Conservation (phyloP, 140 eudicot species). For the Stevia rebaudiana region DNA sequence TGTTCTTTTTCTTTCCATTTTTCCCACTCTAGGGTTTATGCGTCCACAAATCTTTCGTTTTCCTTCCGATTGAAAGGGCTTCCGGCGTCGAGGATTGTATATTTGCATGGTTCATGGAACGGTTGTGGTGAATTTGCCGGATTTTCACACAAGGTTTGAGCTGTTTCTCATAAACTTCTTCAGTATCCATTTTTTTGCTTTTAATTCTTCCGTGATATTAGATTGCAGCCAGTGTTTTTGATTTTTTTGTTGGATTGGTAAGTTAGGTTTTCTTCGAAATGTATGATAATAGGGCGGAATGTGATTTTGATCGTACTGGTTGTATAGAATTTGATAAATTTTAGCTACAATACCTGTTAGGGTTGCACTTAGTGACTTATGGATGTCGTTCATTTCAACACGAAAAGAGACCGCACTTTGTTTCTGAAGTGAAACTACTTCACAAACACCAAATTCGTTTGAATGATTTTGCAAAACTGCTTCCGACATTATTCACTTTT, state of each 20-base stretch:
- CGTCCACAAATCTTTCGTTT: constrained; percentile 8
- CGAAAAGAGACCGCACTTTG: not conserved
- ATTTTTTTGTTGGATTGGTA: constrained; percentile 4
- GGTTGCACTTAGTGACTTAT: constrained; percentile 13
- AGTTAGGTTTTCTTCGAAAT: constrained; percentile 23
- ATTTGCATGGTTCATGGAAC: constrained; percentile 28
- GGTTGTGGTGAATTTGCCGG: constrained; percentile 12
- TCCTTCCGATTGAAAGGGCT: constrained; percentile 9
- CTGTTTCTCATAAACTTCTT: constrained; percentile 17
- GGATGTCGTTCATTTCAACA: no score
- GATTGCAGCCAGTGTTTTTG: not conserved
- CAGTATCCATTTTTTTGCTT: constrained; percentile 13
- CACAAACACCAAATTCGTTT: not conserved
- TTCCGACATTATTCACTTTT: constrained; percentile 4
- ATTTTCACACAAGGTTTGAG: constrained; percentile 23
- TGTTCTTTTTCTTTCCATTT: constrained; percentile 13
- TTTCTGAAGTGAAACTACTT: not conserved
- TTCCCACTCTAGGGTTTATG: constrained; percentile 29
- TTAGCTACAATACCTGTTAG: constrained; percentile 14
- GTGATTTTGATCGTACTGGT: constrained; percentile 25
- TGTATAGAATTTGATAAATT: not conserved
- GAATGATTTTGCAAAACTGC: constrained; percentile 5
- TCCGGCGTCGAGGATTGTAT: constrained; percentile 12
- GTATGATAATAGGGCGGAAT: constrained; percentile 15
- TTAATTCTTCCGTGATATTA: not conserved